Evolutionary conservation across 352 stramenopile genomes (phyloP).

Genomic region (Phytopythium delawarense): DNA sequence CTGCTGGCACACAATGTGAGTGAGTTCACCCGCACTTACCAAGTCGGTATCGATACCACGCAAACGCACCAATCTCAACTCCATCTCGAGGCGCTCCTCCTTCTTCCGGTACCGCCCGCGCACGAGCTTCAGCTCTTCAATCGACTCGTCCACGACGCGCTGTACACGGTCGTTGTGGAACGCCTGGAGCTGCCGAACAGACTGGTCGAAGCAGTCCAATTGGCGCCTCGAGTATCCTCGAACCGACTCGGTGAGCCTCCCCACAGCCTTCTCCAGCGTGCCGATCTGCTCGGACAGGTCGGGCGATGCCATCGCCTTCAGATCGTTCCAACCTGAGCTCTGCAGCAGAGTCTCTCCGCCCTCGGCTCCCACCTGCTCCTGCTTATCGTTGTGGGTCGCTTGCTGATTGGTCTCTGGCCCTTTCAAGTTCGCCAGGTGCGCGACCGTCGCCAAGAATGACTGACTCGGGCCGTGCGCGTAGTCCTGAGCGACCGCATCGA

Average conservation of each 20-base stretch:
- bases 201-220: constrained; percentile 38
- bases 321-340: background rate
- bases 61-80: constrained; percentile 18
- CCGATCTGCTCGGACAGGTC: constrained; percentile 21
- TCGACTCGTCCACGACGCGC: constrained; percentile 42
- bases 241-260: constrained; percentile 23
- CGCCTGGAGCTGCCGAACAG: constrained; percentile 44
- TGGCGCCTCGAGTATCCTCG: constrained; percentile 28
- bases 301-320: constrained; percentile 27
- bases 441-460: constrained; percentile 16
- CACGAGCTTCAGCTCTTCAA: constrained; percentile 48
- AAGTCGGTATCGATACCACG: too few species aligned
- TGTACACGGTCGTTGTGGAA: constrained; percentile 54
- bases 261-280: constrained; percentile 35
- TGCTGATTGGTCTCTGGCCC: background rate
- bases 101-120: constrained; percentile 42
- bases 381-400: background rate
- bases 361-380: background rate
- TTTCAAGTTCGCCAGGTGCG: constrained; percentile 13
- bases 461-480: constrained; percentile 36
- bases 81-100: constrained; percentile 28
- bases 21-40: background rate
- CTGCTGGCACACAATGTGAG: background rate
- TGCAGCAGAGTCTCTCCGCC: background rate
- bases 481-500: constrained; percentile 29